A percentile compares a stretch with the other conserved stretches of the same genome.
phyloP scores from a whole-genome alignment of 1,284 basidiomycete species.

The Tilletia caries region DNA sequence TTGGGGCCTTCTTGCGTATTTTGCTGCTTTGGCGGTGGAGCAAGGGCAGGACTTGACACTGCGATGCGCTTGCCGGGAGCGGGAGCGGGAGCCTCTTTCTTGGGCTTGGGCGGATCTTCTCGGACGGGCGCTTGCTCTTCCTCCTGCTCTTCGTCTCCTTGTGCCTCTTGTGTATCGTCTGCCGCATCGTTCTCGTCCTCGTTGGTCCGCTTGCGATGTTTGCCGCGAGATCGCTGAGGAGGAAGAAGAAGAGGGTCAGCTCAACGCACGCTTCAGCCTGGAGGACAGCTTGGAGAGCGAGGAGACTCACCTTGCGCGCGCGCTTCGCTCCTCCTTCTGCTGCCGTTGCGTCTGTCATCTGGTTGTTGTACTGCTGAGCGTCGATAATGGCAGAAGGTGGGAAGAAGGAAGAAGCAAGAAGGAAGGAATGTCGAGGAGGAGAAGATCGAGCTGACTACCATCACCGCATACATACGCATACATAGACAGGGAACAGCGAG shows the following conservation, averaged over 20 bases:
- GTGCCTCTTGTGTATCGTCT: background rate
- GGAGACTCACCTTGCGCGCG: constrained; percentile 6
- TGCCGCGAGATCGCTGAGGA: constrained; percentile 6
- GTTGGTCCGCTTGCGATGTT: background rate
- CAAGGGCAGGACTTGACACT: background rate
- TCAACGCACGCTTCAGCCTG: background rate
- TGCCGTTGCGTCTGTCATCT: background rate
- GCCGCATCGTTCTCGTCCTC: background rate
- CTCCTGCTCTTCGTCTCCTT: background rate
- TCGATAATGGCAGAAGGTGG: background rate
- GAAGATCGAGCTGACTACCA: too few relatives aligned
- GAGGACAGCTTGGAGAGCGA: background rate
- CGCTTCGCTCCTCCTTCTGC: background rate
- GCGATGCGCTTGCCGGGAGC: background rate
- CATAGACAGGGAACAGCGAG: too few relatives aligned
- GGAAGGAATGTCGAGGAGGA: too few relatives aligned
- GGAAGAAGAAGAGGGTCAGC: too few relatives aligned
- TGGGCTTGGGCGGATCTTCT: background rate
- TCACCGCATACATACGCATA: too few relatives aligned
- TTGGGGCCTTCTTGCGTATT: background rate
- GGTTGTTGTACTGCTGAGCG: background rate
- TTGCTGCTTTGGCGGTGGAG: too few relatives aligned
- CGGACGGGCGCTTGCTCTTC: background rate
- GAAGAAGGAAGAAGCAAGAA: background rate
- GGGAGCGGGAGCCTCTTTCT: background rate